Evolutionary conservation across 495 filamentous ascomycete genomes (phyloP).

Genomic region (Alectoria sarmentosa): DNA sequence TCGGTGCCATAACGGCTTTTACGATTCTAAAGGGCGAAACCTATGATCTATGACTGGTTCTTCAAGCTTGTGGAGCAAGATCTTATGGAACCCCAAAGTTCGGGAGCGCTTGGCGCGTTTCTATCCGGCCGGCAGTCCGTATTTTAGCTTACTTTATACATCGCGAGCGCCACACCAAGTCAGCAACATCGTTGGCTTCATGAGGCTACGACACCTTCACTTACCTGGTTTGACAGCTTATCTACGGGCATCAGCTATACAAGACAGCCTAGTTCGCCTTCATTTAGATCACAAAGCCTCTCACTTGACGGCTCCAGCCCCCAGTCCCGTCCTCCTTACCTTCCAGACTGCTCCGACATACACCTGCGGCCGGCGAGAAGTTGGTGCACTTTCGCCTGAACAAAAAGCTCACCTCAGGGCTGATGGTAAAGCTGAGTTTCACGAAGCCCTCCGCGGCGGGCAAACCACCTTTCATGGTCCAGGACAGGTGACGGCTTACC

Average conservation of each 20-base stretch:
- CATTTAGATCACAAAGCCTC: constrained; percentile 35
- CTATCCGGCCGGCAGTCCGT: neutral
- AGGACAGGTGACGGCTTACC: constrained; percentile 85
- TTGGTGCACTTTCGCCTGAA: constrained; percentile 44
- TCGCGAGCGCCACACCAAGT: constrained; percentile 41
- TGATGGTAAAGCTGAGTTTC: constrained; percentile 50
- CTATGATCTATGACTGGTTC: too few species aligned
- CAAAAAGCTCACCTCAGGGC: constrained; percentile 36
- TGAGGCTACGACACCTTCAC: constrained; percentile 49
- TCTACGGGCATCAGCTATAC: constrained; percentile 40
- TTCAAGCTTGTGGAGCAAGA: neutral
- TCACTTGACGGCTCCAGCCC: constrained; percentile 40
- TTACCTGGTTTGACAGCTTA: constrained; percentile 53
- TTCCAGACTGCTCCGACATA: constrained; percentile 81
- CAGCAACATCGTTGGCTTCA: neutral
- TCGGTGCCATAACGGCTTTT: constrained; percentile 6
- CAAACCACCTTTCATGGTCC: constrained; percentile 95
- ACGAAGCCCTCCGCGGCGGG: constrained; percentile 71
- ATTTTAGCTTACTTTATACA: too few species aligned
- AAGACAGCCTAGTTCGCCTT: constrained; percentile 42
- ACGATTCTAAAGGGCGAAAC: neutral
- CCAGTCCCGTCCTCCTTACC: constrained; percentile 65
- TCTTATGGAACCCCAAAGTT: neutral
- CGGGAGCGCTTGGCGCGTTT: constrained; percentile 3
- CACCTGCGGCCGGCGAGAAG: constrained; percentile 82